Evolutionary conservation across 176 grass and related monocot species (phyloP), one percentile per base, ranked within the genome.

Genomic region (Raddia distichophylla): DNA sequence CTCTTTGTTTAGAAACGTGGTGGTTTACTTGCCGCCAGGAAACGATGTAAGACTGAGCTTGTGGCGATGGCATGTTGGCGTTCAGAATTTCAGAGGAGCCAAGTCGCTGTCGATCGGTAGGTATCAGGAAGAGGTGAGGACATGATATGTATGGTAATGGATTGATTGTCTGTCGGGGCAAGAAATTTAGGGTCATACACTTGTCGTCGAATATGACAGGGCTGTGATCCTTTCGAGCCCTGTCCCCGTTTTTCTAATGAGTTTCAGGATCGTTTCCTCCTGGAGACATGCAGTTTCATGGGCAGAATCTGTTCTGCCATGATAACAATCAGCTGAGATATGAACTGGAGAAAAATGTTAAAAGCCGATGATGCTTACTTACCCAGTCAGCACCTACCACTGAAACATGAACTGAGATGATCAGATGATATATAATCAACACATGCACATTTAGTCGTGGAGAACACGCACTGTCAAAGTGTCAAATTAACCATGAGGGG

Each of bases 101-200:
- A 33, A 17, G 76, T 52, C 76, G 27, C 47, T 51, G 60, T 52
- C 45, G 14, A 3, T 40, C 0, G 10, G 58, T 73, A 73, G 68
- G 67, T 80, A 59, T 1, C 22, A 55, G 32, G 67, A 20, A 7
- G 2, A 19, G 34, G 9, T 13, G 64, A 46, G 7, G 44, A 42
- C 7, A 13, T 13, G 22, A 27, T 27, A 27, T 27, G 27, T 27
- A 27, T 27, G 5, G 5, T 12, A 3, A 22, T 55, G 63, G 48
- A 5, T 68, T 55, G 5, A 5, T 68, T 55, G 5, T 34, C 6
- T 57, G 75, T 34, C 32, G 27, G 9, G 46, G 46, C 18, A 52
- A 49, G 11, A 20, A 13, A 83, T 65, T 10, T 27, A 20, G 14
- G 71, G 50, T 76, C 82, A 84, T 54, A 76, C 13, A 76, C 13